Evolutionary conservation across 441 rosid genomes (phyloP), one percentile per base, ranked within the genome.

Genomic region (Croton setiger): DNA sequence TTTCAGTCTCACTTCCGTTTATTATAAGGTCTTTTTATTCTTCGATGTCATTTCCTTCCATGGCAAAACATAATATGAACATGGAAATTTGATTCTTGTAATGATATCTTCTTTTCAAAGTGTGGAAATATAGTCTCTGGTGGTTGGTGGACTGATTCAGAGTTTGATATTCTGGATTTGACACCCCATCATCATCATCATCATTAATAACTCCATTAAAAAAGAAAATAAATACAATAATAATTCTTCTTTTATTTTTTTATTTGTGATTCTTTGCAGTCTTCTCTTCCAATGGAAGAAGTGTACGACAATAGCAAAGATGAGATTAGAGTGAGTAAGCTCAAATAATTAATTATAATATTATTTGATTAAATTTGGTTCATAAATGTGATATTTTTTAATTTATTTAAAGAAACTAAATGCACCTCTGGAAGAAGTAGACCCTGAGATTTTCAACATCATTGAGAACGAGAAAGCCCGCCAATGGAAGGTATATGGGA

Each of bases 401-500:
- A 7, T 39, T 5, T 2, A 14, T 41, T 53, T 47, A 20, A 94
- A 94, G 80, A 97, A 92, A 79, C 88, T 94, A 63, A 94, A 92
- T 75, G 89, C 91, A 44, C 80, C 99, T 10, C 84, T 94, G 67
- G 96, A 87, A 75, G 90, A 37, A 4, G 97, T 94, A 53, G 99
- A 94, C 72, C 97, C 98, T 56, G 97, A 90, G 84, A 86, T 95
- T 78, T 88, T 97, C 66, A 89, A 95, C 69, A 95, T 95, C 68
- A 92, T 95, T 63, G 99, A 95, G 82, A 97, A 73, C 59, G 99
- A 95, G 80, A 95, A 95, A 76, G 90, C 99, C 15, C 85, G 99
- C 66, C 99, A 95, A 82, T 95, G 99, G 99, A 95, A 95, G 94
- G 99, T n/a, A n/a, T n/a, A n/a, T n/a, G n/a, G n/a, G n/a, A n/a